phyloP scores from a whole-genome alignment of 2,329 filamentous ascomycete genomes.

The Rhytidhysteron rufulum region DNA sequence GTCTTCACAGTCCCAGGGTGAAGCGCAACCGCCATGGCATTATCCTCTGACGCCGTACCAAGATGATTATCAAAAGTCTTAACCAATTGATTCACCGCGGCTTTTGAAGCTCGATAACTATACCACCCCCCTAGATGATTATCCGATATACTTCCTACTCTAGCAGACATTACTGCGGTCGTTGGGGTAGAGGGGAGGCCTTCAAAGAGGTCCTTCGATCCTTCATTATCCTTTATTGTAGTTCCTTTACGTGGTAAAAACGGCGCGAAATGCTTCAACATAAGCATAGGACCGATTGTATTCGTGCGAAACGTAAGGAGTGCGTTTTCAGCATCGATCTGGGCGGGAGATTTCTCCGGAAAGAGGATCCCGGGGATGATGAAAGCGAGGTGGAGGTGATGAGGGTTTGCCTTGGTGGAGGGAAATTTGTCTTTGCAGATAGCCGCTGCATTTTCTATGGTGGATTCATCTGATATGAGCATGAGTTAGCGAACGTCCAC shows the following conservation, averaged over 20 bases:
- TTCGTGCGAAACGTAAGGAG: constrained; percentile 72
- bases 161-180: constrained; percentile 72
- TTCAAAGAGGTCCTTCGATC: constrained; percentile 13
- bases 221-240: not conserved
- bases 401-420: constrained; percentile 21
- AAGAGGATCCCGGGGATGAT: constrained; percentile 68
- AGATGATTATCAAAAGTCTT: constrained; percentile 71
- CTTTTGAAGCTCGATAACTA: constrained; percentile 72
- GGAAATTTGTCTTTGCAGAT: constrained; percentile 54
- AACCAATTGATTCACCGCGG: constrained; percentile 66
- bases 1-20: constrained; percentile 82
- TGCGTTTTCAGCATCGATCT: constrained; percentile 59
- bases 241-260: constrained; percentile 60
- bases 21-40: constrained; percentile 65
- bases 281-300: constrained; percentile 67
- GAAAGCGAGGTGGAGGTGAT: constrained; percentile 66
- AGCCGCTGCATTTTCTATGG: constrained; percentile 56
- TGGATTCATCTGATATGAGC: constrained; percentile 54
- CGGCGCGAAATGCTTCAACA: constrained; percentile 70
- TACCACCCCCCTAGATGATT: constrained; percentile 79
- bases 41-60: constrained; percentile 52
- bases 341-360: constrained; percentile 66
- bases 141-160: constrained; percentile 70
- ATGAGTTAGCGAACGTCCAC: not conserved
- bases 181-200: constrained; percentile 52